Percentiles rank a stretch among this genome's conserved stretches.
phyloP scores from a whole-genome alignment of 2,329 filamentous ascomycete species.

The Aspergillus candidus region DNA sequence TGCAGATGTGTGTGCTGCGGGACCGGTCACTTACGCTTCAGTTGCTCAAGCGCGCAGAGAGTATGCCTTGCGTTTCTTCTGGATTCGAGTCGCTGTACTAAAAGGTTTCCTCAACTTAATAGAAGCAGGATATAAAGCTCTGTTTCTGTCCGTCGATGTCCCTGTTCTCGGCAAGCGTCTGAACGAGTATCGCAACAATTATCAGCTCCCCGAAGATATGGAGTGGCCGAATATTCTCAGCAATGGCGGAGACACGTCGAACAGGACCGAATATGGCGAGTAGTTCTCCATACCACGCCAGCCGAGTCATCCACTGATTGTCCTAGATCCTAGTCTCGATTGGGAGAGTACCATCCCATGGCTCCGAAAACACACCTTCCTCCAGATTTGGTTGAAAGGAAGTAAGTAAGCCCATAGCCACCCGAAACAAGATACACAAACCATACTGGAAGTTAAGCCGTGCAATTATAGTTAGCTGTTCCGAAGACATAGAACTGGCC shows the following conservation, averaged over 20 bases:
- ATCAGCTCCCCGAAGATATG: slow-evolving; percentile 39
- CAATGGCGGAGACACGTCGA: slow-evolving; percentile 1
- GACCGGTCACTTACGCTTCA: slow-evolving; percentile 36
- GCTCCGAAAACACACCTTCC: slow-evolving; percentile 40
- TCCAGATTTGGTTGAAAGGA: slow-evolving; percentile 30
- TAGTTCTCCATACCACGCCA: no score
- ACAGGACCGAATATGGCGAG: no score
- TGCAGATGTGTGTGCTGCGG: slow-evolving; percentile 48
- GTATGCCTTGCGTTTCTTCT: slow-evolving; percentile 19
- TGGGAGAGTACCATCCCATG: slow-evolving; percentile 46
- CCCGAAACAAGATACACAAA: not conserved
- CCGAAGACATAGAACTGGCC: slow-evolving; percentile 25
- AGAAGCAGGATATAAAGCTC: slow-evolving; percentile 44
- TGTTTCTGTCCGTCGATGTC: slow-evolving; percentile 49
- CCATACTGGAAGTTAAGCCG: not conserved
- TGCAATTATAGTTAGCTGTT: slow-evolving; percentile 10
- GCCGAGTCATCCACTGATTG: not conserved
- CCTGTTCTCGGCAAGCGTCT: slow-evolving; percentile 47
- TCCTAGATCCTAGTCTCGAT: slow-evolving; percentile 29
- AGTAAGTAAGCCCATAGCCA: slow-evolving; percentile 12
- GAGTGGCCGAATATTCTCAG: slow-evolving; percentile 34
- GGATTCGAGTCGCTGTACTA: not conserved
- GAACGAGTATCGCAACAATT: slow-evolving; percentile 48
- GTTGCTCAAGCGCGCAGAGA: slow-evolving; percentile 36
- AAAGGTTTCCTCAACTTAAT: not conserved